Conservation (phyloP, 2,329 filamentous ascomycete genomes). For the Alternaria ventricosa region DNA sequence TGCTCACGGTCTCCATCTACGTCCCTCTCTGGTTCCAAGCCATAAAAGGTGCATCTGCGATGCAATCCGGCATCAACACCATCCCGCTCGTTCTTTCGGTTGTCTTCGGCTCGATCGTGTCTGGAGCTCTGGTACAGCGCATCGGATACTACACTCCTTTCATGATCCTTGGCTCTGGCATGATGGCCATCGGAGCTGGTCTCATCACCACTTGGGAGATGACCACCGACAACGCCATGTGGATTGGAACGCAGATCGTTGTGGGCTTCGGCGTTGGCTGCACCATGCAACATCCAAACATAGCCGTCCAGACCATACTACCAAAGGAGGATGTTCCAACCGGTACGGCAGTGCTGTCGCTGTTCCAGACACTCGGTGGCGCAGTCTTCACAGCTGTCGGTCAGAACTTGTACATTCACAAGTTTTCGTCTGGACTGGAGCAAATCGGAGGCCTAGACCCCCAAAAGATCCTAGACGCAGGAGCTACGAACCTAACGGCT, state of each 20-base stretch:
- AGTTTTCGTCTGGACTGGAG: constrained; percentile 47
- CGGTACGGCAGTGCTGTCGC: constrained; percentile 54
- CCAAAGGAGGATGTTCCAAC: constrained; percentile 50
- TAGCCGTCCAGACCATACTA: constrained; percentile 54
- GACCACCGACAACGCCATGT: constrained; percentile 37
- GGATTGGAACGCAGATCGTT: constrained; percentile 42
- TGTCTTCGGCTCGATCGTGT: constrained; percentile 50
- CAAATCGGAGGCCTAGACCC: constrained; percentile 49
- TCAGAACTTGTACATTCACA: constrained; percentile 56
- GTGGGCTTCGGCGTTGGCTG: constrained; percentile 50
- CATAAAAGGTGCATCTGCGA: constrained; percentile 52
- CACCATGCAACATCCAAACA: constrained; percentile 54
- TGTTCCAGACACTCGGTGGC: constrained; percentile 54
- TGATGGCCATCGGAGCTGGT: constrained; percentile 54
- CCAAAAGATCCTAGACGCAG: constrained; percentile 49
- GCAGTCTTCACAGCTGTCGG: constrained; percentile 55
- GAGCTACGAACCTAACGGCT: constrained; percentile 64
- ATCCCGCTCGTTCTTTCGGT: constrained; percentile 55
- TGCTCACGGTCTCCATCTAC: constrained; percentile 50
- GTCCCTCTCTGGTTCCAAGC: constrained; percentile 57
- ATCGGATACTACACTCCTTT: constrained; percentile 58
- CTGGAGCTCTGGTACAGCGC: constrained; percentile 48
- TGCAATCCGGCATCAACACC: constrained; percentile 54
- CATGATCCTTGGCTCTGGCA: constrained; percentile 49
- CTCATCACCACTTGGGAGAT: constrained; percentile 52